Evolutionary conservation across 2,329 filamentous ascomycete genomes (phyloP).

Genomic region (Gaeumannomyces sp.): DNA sequence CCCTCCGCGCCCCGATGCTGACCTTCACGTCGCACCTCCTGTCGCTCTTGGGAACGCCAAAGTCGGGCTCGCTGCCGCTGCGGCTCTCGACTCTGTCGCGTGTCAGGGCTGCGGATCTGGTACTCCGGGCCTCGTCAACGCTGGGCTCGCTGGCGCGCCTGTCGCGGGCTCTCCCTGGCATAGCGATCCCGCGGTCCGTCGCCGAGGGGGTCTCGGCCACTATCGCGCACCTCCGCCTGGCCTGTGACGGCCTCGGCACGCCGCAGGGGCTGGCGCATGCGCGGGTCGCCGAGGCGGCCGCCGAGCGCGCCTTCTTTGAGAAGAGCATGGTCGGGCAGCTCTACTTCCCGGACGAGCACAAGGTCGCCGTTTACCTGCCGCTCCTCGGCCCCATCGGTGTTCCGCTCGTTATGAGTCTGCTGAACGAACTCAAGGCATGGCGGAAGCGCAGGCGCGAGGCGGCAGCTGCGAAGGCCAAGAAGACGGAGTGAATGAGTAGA

Average conservation of each 20-base stretch:
- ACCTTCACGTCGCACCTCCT: conserved; percentile 89
- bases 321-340: conserved; percentile 98
- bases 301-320: conserved; percentile 94
- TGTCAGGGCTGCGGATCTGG: conserved; percentile 76
- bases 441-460: conserved; percentile 40
- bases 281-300: conserved; percentile 77
- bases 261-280: conserved; percentile 70
- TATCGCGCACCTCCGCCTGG: conserved; percentile 67
- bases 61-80: conserved; percentile 75
- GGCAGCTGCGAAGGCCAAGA: conserved; percentile 29
- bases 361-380: conserved; percentile 91
- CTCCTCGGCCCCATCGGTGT: conserved; percentile 86
- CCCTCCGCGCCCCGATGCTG: conserved; percentile 73
- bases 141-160: conserved; percentile 88
- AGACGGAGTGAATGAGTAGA: conserved; percentile 21
- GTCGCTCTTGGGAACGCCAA: conserved; percentile 77
- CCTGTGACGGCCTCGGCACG: conserved; percentile 65
- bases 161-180: conserved; percentile 75
- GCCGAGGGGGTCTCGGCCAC: conserved; percentile 79
- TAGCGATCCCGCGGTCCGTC: conserved; percentile 83
- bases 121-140: conserved; percentile 86
- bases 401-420: conserved; percentile 72
- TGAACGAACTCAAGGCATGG: conserved; percentile 73
- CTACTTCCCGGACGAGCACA: conserved; percentile 98
- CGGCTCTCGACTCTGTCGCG: conserved; percentile 78